phyloP scores from a whole-genome alignment of 2,329 filamentous ascomycete genomes.

The Cladophialophora immunda region DNA sequence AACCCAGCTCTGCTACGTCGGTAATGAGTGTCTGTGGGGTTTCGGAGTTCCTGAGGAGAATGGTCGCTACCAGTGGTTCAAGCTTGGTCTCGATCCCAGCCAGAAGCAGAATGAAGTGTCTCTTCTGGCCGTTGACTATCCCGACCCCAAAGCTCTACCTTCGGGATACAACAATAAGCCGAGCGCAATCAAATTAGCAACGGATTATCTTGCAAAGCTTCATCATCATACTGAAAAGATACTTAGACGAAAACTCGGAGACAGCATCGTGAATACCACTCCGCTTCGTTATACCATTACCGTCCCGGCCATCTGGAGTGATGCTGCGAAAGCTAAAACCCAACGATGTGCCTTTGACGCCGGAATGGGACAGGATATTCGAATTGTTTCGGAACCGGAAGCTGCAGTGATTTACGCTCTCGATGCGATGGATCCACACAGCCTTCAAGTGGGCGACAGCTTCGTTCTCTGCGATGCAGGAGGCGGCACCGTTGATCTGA shows the following conservation, averaged over 20 bases:
- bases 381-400: slow-evolving; percentile 43
- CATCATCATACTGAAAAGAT: slow-evolving; percentile 28
- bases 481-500: slow-evolving; percentile 49
- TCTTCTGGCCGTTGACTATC: slow-evolving; percentile 23
- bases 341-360: slow-evolving; percentile 33
- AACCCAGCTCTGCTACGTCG: slow-evolving; percentile 35
- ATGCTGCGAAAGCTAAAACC: slow-evolving; percentile 39
- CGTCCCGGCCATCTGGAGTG: slow-evolving; percentile 45
- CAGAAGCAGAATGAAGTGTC: slow-evolving; percentile 26
- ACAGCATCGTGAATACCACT: slow-evolving; percentile 26
- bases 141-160: slow-evolving; percentile 29
- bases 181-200: slow-evolving; percentile 22
- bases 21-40: slow-evolving; percentile 31
- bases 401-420: slow-evolving; percentile 48
- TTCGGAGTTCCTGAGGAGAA: slow-evolving; percentile 37
- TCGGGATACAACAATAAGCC: slow-evolving; percentile 26
- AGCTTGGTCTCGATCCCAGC: slow-evolving; percentile 37
- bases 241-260: slow-evolving; percentile 32
- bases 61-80: slow-evolving; percentile 41
- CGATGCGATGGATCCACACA: slow-evolving; percentile 35
- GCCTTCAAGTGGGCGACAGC: slow-evolving; percentile 38
- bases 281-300: slow-evolving; percentile 42
- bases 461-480: slow-evolving; percentile 51
- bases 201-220: slow-evolving; percentile 36
- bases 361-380: slow-evolving; percentile 38